Conservation (phyloP, 768 basidiomycete genomes). For the Serendipita sp. region DNA sequence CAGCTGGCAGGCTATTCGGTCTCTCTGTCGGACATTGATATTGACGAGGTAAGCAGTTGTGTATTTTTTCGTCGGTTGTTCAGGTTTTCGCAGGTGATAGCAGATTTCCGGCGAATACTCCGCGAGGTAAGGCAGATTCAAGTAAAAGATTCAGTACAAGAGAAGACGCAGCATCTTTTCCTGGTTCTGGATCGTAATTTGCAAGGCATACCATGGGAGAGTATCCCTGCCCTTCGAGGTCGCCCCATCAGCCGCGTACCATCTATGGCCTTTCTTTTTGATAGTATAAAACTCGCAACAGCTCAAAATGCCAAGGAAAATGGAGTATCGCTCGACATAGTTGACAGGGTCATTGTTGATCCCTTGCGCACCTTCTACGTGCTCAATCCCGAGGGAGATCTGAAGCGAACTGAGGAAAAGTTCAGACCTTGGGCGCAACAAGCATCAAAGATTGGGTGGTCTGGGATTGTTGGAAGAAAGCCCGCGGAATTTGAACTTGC, state of each 20-base stretch:
- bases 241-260: constrained; percentile 88
- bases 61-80: background rate
- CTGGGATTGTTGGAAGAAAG: constrained; percentile 55
- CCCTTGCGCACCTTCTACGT: constrained; percentile 62
- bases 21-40: constrained; percentile 80
- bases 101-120: constrained; percentile 26
- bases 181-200: constrained; percentile 80
- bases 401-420: constrained; percentile 63
- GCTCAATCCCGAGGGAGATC: constrained; percentile 85
- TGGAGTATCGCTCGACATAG: constrained; percentile 11
- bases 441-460: constrained; percentile 68
- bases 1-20: constrained; percentile 85
- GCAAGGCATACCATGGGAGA: constrained; percentile 91
- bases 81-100: background rate
- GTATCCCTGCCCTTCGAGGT: constrained; percentile 69
- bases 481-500: constrained; percentile 77
- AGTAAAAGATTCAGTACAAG: constrained; percentile 12
- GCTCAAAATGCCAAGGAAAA: constrained; percentile 12
- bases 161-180: constrained; percentile 65
- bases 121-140: constrained; percentile 65
- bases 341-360: constrained; percentile 44
- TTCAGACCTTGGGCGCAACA: constrained; percentile 65
- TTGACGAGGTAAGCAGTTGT: constrained; percentile 65
- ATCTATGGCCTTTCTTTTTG: constrained; percentile 71
- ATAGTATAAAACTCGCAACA: constrained; percentile 50